These are phyloP conservation scores for Xylariaceae sp. DNA, from an alignment of 2,329 filamentous ascomycete genomes.

Conservation along the genomic window DNA sequence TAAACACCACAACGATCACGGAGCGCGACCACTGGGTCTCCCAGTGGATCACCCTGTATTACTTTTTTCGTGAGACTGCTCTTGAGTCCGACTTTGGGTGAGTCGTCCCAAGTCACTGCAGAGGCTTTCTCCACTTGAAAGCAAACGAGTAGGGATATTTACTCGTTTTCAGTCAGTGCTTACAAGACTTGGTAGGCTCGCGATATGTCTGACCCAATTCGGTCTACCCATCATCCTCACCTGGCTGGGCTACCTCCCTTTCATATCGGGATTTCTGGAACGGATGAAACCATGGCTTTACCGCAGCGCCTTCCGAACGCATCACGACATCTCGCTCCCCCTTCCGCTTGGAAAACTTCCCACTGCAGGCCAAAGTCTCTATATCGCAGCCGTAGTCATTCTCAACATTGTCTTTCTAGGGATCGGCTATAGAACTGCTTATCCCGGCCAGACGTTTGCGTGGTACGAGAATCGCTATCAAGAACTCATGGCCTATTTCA, in stretches of 20 bases:
- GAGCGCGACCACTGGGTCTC: neutral
- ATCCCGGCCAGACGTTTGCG: constrained; percentile 2
- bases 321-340: constrained; percentile 28
- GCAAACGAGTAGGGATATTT: neutral
- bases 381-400: constrained; percentile 71
- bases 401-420: constrained; percentile 41
- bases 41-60: constrained; percentile 3
- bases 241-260: constrained; percentile 22
- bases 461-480: constrained; percentile 5
- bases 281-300: constrained; percentile 30
- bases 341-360: constrained; percentile 30
- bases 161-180: neutral
- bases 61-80: constrained; percentile 9
- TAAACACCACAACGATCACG: constrained; percentile 15
- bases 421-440: constrained; percentile 3
- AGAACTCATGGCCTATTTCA: constrained; percentile 26
- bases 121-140: neutral
- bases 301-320: constrained; percentile 26
- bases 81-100: constrained; percentile 12
- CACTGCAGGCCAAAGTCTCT: constrained; percentile 32
- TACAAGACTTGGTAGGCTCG: neutral
- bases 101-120: neutral
- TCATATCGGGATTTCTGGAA: constrained; percentile 16
- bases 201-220: constrained; percentile 13
- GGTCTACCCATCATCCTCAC: constrained; percentile 14